Percentiles rank a stretch among this genome's conserved stretches.
These are phyloP conservation scores for Ceratocystis ficicola DNA, from an alignment of 2,329 filamentous ascomycete genomes.

Conservation along the genomic window DNA sequence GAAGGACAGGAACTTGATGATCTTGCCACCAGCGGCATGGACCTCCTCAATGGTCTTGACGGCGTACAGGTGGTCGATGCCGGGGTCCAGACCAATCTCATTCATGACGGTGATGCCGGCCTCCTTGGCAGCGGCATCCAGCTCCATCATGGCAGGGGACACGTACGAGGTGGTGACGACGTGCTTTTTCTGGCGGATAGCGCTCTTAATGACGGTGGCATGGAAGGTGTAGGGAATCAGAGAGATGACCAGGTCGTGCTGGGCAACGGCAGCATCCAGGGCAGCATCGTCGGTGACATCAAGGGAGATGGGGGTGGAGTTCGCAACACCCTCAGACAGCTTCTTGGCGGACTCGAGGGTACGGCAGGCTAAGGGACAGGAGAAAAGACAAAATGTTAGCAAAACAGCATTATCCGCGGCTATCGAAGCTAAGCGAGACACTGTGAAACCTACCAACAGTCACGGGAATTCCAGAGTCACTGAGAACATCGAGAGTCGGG, in stretches of 20 bases:
- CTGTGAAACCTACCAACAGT: conserved; percentile 45
- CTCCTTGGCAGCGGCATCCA: conserved; percentile 70
- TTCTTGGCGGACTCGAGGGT: conserved; percentile 66
- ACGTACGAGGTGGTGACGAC: conserved; percentile 94
- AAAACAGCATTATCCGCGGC: background rate
- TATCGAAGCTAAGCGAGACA: background rate
- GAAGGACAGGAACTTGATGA: conserved; percentile 68
- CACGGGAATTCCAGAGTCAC: conserved; percentile 47
- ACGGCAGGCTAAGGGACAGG: conserved; percentile 54
- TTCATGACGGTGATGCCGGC: conserved; percentile 97
- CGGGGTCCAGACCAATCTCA: conserved; percentile 71
- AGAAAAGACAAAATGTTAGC: background rate
- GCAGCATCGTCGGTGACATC: conserved; percentile 67
- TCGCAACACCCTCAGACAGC: conserved; percentile 58
- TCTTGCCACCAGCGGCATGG: conserved; percentile 77
- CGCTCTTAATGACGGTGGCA: conserved; percentile 79
- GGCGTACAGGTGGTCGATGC: conserved; percentile 65
- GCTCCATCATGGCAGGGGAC: conserved; percentile 80
- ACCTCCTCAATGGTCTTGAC: conserved; percentile 80
- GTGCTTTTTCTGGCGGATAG: conserved; percentile 87
- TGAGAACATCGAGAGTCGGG: conserved; percentile 53
- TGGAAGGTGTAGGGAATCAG: conserved; percentile 91
- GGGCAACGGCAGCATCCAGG: conserved; percentile 66
- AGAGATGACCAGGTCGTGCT: conserved; percentile 67
- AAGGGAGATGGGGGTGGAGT: conserved; percentile 65